A percentile compares a stretch with the other conserved stretches of the same genome.
phyloP scores from a whole-genome alignment of 495 filamentous ascomycete genomes.

The Xylaria castorea region DNA sequence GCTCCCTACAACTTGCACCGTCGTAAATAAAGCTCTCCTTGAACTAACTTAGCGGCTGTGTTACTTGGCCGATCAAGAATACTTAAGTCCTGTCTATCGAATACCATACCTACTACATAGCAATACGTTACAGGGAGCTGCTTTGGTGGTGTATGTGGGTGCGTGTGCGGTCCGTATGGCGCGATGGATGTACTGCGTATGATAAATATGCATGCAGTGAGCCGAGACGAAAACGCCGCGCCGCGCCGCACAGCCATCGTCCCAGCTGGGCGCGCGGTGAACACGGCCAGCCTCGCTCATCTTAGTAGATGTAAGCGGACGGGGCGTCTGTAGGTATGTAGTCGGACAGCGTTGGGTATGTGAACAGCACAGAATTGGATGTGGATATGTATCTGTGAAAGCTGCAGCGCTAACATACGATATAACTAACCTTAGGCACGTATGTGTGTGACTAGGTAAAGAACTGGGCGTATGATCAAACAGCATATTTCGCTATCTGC shows the following conservation, averaged over 20 bases:
- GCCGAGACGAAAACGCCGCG: constrained; percentile 21
- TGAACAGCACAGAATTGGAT: background rate
- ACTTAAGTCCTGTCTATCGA: background rate
- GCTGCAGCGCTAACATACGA: constrained; percentile 18
- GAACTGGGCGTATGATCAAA: constrained; percentile 5
- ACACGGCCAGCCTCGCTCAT: constrained; percentile 5
- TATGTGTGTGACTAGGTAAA: background rate
- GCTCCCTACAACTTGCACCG: background rate
- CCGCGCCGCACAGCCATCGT: constrained; percentile 17
- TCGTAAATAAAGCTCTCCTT: background rate
- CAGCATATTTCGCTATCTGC: background rate
- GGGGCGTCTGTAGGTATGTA: background rate
- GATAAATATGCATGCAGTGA: constrained; percentile 21
- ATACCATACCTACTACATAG: background rate
- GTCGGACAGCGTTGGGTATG: background rate
- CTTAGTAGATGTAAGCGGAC: constrained; percentile 6
- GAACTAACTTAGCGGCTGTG: constrained; percentile 12
- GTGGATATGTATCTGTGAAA: background rate
- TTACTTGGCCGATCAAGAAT: background rate
- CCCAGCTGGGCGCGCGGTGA: constrained; percentile 15
- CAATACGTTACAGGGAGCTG: background rate
- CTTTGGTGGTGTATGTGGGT: background rate
- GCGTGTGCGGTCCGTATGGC: constrained; percentile 9
- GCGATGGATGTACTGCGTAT: constrained; percentile 10
- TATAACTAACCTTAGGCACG: background rate